These are phyloP conservation scores for Curvularia spicifera DNA, from an alignment of 2,329 filamentous ascomycete genomes.

Conservation along the genomic window DNA sequence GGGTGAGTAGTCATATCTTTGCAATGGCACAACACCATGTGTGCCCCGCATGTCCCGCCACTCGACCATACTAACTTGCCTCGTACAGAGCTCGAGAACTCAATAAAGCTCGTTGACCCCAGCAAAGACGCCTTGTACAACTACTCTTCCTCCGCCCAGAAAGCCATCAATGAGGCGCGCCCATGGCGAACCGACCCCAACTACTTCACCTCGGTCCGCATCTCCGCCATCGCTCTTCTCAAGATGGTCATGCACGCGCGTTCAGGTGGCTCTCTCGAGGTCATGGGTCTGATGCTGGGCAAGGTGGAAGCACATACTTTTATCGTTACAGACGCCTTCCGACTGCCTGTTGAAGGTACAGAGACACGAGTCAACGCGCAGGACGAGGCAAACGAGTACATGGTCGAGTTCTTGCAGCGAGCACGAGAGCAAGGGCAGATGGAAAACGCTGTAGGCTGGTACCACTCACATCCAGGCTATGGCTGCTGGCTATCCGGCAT, in stretches of 20 bases:
- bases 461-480: constrained; percentile 96
- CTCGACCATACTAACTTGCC: constrained; percentile 20
- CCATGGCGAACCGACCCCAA: constrained; percentile 82
- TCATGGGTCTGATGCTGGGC: constrained; percentile 98
- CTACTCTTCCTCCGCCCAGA: constrained; percentile 74
- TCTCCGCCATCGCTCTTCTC: constrained; percentile 89
- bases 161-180: constrained; percentile 65
- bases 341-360: constrained; percentile 95
- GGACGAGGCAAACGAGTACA: constrained; percentile 95
- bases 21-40: neutral
- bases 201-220: constrained; percentile 92
- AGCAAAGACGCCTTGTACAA: constrained; percentile 89
- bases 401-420: constrained; percentile 81
- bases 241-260: constrained; percentile 99
- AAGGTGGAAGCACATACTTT: constrained; percentile 86
- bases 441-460: constrained; percentile 97
- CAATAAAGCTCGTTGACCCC: constrained; percentile 78
- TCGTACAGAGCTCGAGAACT: constrained; percentile 81
- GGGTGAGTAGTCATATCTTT: constrained; percentile 34
- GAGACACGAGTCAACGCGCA: constrained; percentile 97
- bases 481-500: constrained; percentile 98
- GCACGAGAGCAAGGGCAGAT: constrained; percentile 77
- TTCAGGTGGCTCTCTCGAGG: constrained; percentile 88
- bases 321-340: constrained; percentile 91
- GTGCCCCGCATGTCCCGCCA: constrained; percentile 19